Percentiles rank a stretch among this genome's conserved stretches.
Conservation (phyloP, 768 basidiomycete species). For the Hortiboletus campestris region DNA sequence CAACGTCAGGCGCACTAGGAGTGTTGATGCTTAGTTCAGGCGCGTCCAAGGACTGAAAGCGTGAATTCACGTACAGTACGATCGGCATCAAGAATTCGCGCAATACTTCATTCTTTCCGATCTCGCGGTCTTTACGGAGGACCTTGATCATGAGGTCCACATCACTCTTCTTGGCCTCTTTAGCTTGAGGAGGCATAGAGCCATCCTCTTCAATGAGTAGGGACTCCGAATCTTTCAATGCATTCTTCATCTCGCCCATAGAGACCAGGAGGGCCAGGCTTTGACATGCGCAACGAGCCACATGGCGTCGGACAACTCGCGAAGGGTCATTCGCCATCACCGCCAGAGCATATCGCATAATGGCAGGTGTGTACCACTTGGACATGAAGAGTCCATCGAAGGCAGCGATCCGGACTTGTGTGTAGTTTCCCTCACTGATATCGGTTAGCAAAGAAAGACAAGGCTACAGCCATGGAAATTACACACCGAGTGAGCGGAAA, state of each 20-base stretch:
- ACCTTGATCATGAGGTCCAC: conserved; percentile 84
- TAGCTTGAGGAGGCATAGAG: conserved; percentile 62
- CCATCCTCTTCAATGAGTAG: conserved; percentile 88
- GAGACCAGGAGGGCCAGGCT: conserved; percentile 83
- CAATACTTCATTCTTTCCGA: conserved; percentile 75
- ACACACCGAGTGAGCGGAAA: conserved; percentile 86
- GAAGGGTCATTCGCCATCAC: conserved; percentile 87
- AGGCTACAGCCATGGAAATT: neutral
- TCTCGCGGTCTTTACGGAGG: conserved; percentile 82
- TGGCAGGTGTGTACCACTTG: conserved; percentile 79
- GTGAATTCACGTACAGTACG: conserved; percentile 56
- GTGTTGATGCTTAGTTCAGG: neutral
- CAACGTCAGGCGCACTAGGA: conserved; percentile 68
- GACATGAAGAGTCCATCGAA: conserved; percentile 92
- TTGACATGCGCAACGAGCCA: conserved; percentile 81
- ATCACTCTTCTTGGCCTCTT: conserved; percentile 79
- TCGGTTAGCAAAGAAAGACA: conserved; percentile 8
- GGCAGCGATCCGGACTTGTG: conserved; percentile 86
- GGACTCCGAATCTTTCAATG: conserved; percentile 69
- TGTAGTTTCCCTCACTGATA: conserved; percentile 87
- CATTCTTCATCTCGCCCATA: conserved; percentile 86
- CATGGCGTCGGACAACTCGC: conserved; percentile 77
- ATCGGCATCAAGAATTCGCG: conserved; percentile 81
- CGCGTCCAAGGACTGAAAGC: neutral
- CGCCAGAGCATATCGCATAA: conserved; percentile 85